These are phyloP conservation scores for Urostyla sp. DNA, from an alignment of 73 alveolate genomes.

Conservation along the genomic window DNA sequence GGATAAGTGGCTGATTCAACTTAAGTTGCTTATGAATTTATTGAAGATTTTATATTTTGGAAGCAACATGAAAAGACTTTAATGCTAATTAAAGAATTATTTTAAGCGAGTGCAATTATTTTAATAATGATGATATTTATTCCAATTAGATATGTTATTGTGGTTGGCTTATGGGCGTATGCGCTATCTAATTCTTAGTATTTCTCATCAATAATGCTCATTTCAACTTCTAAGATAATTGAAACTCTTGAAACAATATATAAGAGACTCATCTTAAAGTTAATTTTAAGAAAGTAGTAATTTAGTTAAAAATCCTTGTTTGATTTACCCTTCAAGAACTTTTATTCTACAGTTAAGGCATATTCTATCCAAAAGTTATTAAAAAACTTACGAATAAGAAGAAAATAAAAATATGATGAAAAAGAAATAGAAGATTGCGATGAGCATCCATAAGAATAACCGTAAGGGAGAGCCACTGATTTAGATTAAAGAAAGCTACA, in stretches of 20 bases:
- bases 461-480: neutral
- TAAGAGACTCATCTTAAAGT: neutral
- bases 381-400: neutral
- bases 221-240: neutral
- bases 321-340: neutral
- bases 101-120: neutral
- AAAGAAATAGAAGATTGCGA: slow-evolving; percentile 13
- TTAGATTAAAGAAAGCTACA: no score
- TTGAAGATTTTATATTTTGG: slow-evolving; percentile 47
- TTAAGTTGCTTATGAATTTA: slow-evolving; percentile 8
- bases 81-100: neutral
- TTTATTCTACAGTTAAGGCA: neutral
- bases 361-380: neutral
- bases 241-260: neutral
- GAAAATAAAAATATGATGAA: neutral
- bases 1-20: slow-evolving; percentile 14
- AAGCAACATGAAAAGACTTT: slow-evolving; percentile 27
- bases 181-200: slow-evolving; percentile 23
- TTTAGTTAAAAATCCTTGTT: neutral
- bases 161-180: slow-evolving; percentile 39
- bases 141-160: slow-evolving; percentile 24
- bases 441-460: neutral
- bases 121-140: neutral
- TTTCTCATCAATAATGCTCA: neutral
- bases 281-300: neutral